A percentile compares a stretch with the other conserved stretches of the same genome.
These are phyloP conservation scores for Podaxis sp. DNA, from an alignment of 768 basidiomycete species.

Conservation along the genomic window DNA sequence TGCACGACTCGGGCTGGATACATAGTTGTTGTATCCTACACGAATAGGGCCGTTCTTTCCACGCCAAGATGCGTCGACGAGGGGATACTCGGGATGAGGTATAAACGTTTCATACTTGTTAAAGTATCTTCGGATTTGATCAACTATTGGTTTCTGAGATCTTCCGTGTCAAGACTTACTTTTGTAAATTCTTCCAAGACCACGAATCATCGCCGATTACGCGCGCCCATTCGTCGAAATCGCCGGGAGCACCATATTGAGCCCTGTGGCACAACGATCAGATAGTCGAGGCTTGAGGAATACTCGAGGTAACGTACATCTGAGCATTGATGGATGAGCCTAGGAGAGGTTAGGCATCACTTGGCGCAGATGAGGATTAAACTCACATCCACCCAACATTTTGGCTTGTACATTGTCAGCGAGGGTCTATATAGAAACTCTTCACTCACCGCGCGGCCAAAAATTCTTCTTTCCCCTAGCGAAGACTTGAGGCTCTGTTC, in stretches of 20 bases:
- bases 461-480: slow-evolving; percentile 47
- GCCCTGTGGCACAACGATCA: slow-evolving; percentile 34
- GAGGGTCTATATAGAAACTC: too few species aligned
- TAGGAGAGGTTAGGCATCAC: slow-evolving; percentile 20
- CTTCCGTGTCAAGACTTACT: slow-evolving; percentile 36
- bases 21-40: slow-evolving; percentile 55
- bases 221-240: slow-evolving; percentile 66
- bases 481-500: slow-evolving; percentile 55
- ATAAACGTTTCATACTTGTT: slow-evolving; percentile 53
- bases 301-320: slow-evolving; percentile 29
- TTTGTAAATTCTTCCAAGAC: slow-evolving; percentile 54
- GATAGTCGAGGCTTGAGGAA: neutral
- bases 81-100: slow-evolving; percentile 49
- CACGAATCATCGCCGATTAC: slow-evolving; percentile 56
- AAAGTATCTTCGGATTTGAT: slow-evolving; percentile 48
- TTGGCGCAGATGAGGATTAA: neutral
- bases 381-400: slow-evolving; percentile 73
- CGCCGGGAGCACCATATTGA: slow-evolving; percentile 65
- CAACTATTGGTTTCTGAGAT: neutral
- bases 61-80: slow-evolving; percentile 46
- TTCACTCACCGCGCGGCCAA: slow-evolving; percentile 49
- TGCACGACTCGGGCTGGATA: slow-evolving; percentile 42
- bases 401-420: slow-evolving; percentile 35
- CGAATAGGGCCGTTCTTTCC: slow-evolving; percentile 58
- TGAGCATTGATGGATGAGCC: slow-evolving; percentile 67